Percentiles rank a stretch among this genome's conserved stretches.
These are phyloP conservation scores for Dactylonectria estremocensis DNA, from an alignment of 2,329 filamentous ascomycete genomes.

Conservation along the genomic window DNA sequence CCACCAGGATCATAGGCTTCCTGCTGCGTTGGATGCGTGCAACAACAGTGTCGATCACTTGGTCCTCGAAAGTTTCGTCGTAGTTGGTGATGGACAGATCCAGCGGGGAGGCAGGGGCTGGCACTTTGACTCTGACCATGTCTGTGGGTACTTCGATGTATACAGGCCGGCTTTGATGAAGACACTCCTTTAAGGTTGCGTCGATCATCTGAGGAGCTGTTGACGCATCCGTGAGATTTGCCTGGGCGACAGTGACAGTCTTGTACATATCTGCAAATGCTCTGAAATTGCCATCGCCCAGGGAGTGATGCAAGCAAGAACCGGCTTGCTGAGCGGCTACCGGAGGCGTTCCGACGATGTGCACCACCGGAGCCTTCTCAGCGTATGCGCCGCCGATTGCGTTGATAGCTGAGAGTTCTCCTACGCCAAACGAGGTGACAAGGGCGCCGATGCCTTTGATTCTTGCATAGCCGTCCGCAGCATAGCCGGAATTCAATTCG, in stretches of 20 bases:
- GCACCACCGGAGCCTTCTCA: constrained; percentile 69
- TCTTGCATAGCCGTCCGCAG: constrained; percentile 71
- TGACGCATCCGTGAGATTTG: constrained; percentile 25
- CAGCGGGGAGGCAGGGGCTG: not conserved
- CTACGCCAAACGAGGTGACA: constrained; percentile 74
- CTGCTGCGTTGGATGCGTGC: too few relatives aligned
- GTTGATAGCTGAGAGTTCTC: constrained; percentile 70
- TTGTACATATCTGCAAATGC: constrained; percentile 65
- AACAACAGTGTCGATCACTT: not conserved
- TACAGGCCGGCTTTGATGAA: constrained; percentile 15
- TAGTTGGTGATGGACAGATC: not conserved
- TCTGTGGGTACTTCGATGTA: constrained; percentile 26
- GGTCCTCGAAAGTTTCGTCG: not conserved
- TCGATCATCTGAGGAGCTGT: constrained; percentile 15
- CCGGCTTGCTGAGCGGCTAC: constrained; percentile 59
- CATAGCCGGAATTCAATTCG: constrained; percentile 71
- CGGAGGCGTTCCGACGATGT: constrained; percentile 69
- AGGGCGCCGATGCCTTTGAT: constrained; percentile 65
- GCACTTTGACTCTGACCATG: constrained; percentile 16
- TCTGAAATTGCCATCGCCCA: constrained; percentile 67
- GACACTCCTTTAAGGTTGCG: constrained; percentile 1
- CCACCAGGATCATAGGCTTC: too few relatives aligned
- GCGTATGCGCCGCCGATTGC: constrained; percentile 72
- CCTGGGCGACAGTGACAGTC: constrained; percentile 65
- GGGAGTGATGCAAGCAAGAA: constrained; percentile 66